Evolutionary conservation across 2,329 filamentous ascomycete species (phyloP).

Genomic region (Bertia moriformis): DNA sequence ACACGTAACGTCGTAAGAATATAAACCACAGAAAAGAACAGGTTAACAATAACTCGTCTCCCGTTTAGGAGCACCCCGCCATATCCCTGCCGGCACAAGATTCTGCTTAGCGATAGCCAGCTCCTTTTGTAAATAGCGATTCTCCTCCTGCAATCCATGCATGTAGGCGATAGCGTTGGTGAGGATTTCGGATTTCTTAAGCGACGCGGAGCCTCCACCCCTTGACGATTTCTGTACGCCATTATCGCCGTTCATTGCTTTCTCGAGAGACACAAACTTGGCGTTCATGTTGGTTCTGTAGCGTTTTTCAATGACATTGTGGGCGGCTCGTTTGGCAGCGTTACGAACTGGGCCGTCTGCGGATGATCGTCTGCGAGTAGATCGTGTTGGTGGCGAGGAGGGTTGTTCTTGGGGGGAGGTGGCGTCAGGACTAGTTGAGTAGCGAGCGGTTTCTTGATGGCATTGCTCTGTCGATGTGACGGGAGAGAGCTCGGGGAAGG

Average conservation of each 20-base stretch:
- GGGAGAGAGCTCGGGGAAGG: not conserved
- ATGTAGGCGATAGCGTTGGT: slow-evolving; percentile 18
- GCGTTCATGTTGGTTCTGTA: slow-evolving; percentile 25
- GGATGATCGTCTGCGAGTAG: no score
- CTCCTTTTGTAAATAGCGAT: slow-evolving; percentile 15
- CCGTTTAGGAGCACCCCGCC: no score
- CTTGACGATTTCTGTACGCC: not conserved
- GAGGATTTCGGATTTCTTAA: slow-evolving; percentile 21
- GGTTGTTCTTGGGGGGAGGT: not conserved
- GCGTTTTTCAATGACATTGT: slow-evolving; percentile 23
- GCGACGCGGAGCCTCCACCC: slow-evolving; percentile 11
- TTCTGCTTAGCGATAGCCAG: slow-evolving; percentile 10
- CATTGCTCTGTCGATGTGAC: not conserved
- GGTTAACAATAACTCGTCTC: no score
- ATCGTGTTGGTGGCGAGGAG: not conserved
- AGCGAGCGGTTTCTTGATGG: not conserved
- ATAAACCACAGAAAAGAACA: no score
- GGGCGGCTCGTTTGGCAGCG: slow-evolving; percentile 20
- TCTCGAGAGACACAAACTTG: slow-evolving; percentile 20
- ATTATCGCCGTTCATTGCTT: slow-evolving; percentile 11
- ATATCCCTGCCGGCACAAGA: not conserved
- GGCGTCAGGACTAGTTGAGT: not conserved
- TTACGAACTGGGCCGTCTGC: slow-evolving; percentile 6
- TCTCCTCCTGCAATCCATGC: slow-evolving; percentile 17
- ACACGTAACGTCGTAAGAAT: no score